Conservation (phyloP, 2,329 filamentous ascomycete genomes). For the Fusarium redolens region DNA sequence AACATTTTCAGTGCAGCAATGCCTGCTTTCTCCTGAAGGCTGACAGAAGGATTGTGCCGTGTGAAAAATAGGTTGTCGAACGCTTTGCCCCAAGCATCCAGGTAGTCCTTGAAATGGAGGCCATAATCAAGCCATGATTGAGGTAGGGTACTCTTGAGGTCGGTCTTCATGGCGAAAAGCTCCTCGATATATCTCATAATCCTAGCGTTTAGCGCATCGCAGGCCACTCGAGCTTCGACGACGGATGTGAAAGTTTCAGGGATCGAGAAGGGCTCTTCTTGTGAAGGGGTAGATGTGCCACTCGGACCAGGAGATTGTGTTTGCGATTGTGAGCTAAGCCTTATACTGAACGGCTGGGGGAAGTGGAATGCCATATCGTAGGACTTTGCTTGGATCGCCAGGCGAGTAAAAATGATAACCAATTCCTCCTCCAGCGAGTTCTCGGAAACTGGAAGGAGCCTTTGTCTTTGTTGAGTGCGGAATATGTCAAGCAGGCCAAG, state of each 20-base stretch:
- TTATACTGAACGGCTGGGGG: conserved; percentile 70
- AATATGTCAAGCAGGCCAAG: conserved; percentile 65
- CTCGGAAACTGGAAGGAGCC: conserved; percentile 46
- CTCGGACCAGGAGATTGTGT: conserved; percentile 56
- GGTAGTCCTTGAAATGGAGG: conserved; percentile 59
- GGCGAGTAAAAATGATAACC: conserved; percentile 70
- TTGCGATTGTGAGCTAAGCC: conserved; percentile 48
- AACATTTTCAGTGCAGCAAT: conserved; percentile 73
- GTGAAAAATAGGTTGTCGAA: conserved; percentile 66
- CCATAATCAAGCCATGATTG: conserved; percentile 60
- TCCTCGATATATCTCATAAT: conserved; percentile 70
- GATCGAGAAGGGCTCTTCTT: conserved; percentile 35
- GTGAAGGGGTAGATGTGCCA: conserved; percentile 56
- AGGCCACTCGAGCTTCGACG: conserved; percentile 66
- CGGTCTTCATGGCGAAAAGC: conserved; percentile 59
- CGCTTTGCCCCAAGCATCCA: conserved; percentile 66
- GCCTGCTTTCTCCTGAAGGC: conserved; percentile 67
- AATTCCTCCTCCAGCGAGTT: conserved; percentile 69
- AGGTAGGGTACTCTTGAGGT: conserved; percentile 65
- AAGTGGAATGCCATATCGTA: conserved; percentile 78
- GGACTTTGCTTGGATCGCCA: conserved; percentile 74
- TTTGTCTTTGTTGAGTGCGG: conserved; percentile 56
- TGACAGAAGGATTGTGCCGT: conserved; percentile 60
- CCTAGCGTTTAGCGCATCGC: conserved; percentile 67
- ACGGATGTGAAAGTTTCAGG: conserved; percentile 59